Base-by-base conservation (phyloP, 768 basidiomycete genomes). In the Suillus ampliporus region DNA sequence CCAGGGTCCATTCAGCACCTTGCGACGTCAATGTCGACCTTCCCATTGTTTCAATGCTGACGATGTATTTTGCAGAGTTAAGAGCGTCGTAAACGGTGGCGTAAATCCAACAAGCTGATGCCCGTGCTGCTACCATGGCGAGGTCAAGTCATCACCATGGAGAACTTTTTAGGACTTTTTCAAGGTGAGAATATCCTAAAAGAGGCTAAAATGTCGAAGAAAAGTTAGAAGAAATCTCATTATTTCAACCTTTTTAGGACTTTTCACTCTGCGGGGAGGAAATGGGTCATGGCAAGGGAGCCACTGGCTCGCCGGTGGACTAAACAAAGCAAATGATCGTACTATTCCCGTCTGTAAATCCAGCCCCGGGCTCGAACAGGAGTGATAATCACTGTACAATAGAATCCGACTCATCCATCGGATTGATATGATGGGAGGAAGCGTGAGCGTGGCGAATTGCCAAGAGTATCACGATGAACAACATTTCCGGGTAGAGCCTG, bases 61-160 rank as follows among this genome's bases (percentile, higher is more conserved):
- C 50, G 1, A 28, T 43, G 61, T 65, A 62, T 52, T 51, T 62
- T 66, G 52, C 78, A 98, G 97, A 99, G 81, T 99, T 99, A 97
- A 72, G 97, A 99, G 72, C 87, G 98, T 69, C 89, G 97, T 61
- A 98, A 96, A 76, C 90, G 91, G 69, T 97, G 97, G 95, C 89
- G 95, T 47, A 94, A 94, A 80, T 85, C 88, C 67, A 97, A 96
- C 76, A 76, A 54, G 69, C 72, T 21, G 78, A 78, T 56, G 57
- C 69, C 17, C 68, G 64, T 28, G 62, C 64, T 48, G 60, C 70
- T 48, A 40, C 73, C 65, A 56, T 68, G 74, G 38, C 65, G 57
- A 46, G 50, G 48, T 58, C 57, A 13, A 15, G 14, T 10, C 58
- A 58, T 37, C 50, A 58, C 23, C 31, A n/a, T n/a, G n/a, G n/a